These are phyloP conservation scores for Penicillium angulare DNA, from an alignment of 495 filamentous ascomycete species.

Conservation along the genomic window DNA sequence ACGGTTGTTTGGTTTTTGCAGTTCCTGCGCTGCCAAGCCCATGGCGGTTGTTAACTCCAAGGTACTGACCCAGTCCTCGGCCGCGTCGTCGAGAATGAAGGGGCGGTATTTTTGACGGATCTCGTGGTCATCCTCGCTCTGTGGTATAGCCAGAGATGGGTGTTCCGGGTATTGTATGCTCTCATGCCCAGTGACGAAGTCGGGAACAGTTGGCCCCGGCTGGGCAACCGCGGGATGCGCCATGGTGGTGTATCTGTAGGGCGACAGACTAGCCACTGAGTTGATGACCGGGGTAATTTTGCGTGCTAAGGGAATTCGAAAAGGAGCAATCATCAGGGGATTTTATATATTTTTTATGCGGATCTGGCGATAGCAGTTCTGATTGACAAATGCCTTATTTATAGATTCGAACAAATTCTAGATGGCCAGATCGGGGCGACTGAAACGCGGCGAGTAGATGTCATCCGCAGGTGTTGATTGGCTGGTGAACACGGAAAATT, in stretches of 20 bases:
- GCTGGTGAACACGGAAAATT: conserved; percentile 3
- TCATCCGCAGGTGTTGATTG: conserved; percentile 23
- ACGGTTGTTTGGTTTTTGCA: conserved; percentile 40
- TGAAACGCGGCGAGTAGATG: conserved; percentile 14
- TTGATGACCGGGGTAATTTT: conserved; percentile 2
- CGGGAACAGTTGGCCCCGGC: neutral
- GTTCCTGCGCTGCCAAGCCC: conserved; percentile 49
- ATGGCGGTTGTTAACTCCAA: conserved; percentile 57
- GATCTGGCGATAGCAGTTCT: neutral
- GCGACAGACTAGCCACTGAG: conserved; percentile 8
- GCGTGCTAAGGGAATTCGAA: conserved; percentile 8
- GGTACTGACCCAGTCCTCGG: conserved; percentile 53
- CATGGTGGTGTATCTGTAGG: conserved; percentile 9
- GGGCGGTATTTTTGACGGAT: conserved; percentile 57
- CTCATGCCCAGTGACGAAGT: conserved; percentile 2
- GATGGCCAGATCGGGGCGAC: no score
- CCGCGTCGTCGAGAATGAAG: conserved; percentile 45
- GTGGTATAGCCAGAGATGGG: conserved; percentile 42
- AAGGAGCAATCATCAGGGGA: conserved; percentile 3
- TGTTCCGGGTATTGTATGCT: conserved; percentile 1
- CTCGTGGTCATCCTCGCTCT: conserved; percentile 43
- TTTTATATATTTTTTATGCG: neutral
- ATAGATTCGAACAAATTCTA: conserved; percentile 4
- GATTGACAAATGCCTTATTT: conserved; percentile 1
- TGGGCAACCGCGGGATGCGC: conserved; percentile 4